Conservation (phyloP, 495 filamentous ascomycete species). For the Hyaloscypha hepaticicola region DNA sequence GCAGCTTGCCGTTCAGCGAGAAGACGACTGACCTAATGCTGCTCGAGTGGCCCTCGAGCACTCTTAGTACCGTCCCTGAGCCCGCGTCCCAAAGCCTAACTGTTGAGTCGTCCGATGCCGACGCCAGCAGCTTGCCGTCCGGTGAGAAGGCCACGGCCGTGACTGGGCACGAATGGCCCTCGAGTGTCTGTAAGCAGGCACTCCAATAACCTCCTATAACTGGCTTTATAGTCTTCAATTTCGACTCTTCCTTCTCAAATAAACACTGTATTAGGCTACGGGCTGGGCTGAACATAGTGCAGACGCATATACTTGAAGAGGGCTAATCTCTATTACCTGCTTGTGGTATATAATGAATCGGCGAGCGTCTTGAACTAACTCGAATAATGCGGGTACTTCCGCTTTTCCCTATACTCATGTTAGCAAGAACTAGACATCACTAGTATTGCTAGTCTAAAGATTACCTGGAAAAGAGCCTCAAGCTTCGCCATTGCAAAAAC, state of each 20-base stretch:
- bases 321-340: background rate
- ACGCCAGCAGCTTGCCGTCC: background rate
- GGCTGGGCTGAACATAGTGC: background rate
- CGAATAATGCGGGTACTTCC: background rate
- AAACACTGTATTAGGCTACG: background rate
- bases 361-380: background rate
- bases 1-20: background rate
- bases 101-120: no score
- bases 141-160: background rate
- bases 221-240: background rate
- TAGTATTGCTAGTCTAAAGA: background rate
- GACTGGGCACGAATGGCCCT: background rate
- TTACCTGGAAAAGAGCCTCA: slow-evolving; percentile 10
- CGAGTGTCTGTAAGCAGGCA: background rate
- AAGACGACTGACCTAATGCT: no score
- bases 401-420: slow-evolving; percentile 13
- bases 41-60: no score
- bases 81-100: no score
- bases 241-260: background rate
- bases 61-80: no score
- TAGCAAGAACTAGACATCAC: slow-evolving; percentile 1
- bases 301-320: background rate
- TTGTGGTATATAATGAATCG: background rate
- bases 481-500: slow-evolving; percentile 18
- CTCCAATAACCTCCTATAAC: background rate